Evolutionary conservation across 805 yeast species (phyloP).

Genomic region (Naumovozyma baii): DNA sequence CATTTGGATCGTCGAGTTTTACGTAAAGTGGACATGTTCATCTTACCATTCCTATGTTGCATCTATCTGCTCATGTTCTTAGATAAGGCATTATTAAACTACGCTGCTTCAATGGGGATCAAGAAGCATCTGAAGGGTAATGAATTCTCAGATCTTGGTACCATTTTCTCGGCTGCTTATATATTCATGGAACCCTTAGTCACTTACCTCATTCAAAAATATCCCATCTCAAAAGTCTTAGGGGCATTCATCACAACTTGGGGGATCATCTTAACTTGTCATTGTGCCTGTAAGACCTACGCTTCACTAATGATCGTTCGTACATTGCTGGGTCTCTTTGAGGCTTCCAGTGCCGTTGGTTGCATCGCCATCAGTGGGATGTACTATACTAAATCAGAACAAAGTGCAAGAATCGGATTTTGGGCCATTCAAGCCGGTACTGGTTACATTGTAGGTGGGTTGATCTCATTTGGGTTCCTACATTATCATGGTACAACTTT

Average conservation of each 20-base stretch:
- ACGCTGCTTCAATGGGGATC: conserved; percentile 59
- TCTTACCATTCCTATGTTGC: conserved; percentile 42
- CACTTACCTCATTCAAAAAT: conserved; percentile 39
- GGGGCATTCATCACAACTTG: conserved; percentile 40
- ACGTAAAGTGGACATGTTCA: conserved; percentile 38
- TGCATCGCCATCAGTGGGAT: conserved; percentile 48
- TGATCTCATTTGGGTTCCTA: conserved; percentile 44
- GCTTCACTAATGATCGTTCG: conserved; percentile 49
- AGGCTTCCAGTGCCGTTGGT: conserved; percentile 47
- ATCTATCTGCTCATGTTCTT: conserved; percentile 49
- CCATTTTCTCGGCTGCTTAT: conserved; percentile 45
- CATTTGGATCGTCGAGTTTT: conserved; percentile 15
- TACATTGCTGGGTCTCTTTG: conserved; percentile 44
- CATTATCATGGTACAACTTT: conserved; percentile 36
- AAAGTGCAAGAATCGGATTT: conserved; percentile 42
- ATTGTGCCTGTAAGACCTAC: conserved; percentile 43
- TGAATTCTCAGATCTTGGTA: conserved; percentile 44
- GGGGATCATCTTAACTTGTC: conserved; percentile 45
- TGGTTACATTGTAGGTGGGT: conserved; percentile 38
- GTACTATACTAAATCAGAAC: conserved; percentile 50
- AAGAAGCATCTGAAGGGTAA: conserved; percentile 38
- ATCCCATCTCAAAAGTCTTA: conserved; percentile 45
- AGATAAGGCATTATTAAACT: conserved; percentile 50
- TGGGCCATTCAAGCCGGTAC: conserved; percentile 53
- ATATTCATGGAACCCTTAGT: conserved; percentile 47